phyloP scores from a whole-genome alignment of 192 early-diverging fungal species.

The Backusella psychrophila region DNA sequence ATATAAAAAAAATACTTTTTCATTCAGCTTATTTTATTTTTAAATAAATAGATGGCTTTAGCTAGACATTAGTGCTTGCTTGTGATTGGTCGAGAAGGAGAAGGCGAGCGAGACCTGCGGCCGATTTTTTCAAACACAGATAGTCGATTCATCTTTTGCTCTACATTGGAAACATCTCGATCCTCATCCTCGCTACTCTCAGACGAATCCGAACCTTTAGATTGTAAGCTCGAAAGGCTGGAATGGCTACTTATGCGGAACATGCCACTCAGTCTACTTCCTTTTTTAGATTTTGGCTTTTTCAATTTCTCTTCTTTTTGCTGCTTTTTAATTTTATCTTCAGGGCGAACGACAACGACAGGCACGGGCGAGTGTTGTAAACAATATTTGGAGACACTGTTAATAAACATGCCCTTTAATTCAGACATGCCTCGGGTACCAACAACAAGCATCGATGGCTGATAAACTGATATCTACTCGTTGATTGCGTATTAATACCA shows the following conservation, averaged over 20 bases:
- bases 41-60: neutral
- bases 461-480: constrained; percentile 52
- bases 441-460: constrained; percentile 68
- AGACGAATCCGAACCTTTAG: neutral
- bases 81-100: constrained; percentile 10
- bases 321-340: constrained; percentile 40
- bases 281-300: constrained; percentile 15
- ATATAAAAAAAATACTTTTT: neutral
- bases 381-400: constrained; percentile 66
- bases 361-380: constrained; percentile 66
- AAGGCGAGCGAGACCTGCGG: constrained; percentile 20
- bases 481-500: neutral
- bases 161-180: neutral
- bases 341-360: constrained; percentile 63
- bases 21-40: neutral
- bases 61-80: neutral
- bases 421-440: constrained; percentile 67
- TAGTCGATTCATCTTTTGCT: constrained; percentile 13
- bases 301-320: constrained; percentile 15
- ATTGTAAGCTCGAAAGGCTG: neutral
- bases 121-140: constrained; percentile 24
- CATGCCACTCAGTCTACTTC: constrained; percentile 20
- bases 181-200: constrained; percentile 12
- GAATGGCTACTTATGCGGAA: constrained; percentile 15
- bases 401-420: constrained; percentile 65